Evolutionary conservation across 768 basidiomycete species (phyloP).

Genomic region (Podaxis mareebaensis): DNA sequence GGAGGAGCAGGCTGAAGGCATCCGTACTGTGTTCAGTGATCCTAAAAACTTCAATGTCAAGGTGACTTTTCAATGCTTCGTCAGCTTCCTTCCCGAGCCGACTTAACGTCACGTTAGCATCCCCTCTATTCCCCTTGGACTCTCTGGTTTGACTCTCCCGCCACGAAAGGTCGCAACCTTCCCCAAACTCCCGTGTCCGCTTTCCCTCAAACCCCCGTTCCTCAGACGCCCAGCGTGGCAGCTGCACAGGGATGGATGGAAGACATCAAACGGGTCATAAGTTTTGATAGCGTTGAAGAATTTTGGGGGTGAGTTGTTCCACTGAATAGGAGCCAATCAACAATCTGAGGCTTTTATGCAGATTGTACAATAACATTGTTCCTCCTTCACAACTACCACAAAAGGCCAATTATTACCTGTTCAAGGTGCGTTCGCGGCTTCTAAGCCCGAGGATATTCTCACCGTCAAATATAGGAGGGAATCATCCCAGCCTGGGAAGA

Average conservation of each 20-base stretch:
- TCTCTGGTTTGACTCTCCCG: slow-evolving; percentile 96
- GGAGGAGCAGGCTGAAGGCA: slow-evolving; percentile 78
- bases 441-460: background rate
- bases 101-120: slow-evolving; percentile 52
- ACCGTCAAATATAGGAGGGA: slow-evolving; percentile 59
- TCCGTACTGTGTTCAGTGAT: slow-evolving; percentile 93
- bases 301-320: slow-evolving; percentile 87
- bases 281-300: slow-evolving; percentile 96
- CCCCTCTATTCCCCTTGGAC: slow-evolving; percentile 95
- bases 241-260: slow-evolving; percentile 97
- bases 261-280: slow-evolving; percentile 95
- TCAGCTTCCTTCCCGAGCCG: background rate
- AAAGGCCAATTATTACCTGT: slow-evolving; percentile 99
- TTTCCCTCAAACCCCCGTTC: slow-evolving; percentile 73
- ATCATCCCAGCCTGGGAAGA: slow-evolving; percentile 99
- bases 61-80: slow-evolving; percentile 40
- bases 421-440: slow-evolving; percentile 75
- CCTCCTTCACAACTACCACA: slow-evolving; percentile 90
- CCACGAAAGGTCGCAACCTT: slow-evolving; percentile 86
- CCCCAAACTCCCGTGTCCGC: slow-evolving; percentile 82
- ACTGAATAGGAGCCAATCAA: slow-evolving; percentile 18
- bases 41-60: slow-evolving; percentile 96
- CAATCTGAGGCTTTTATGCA: slow-evolving; percentile 31
- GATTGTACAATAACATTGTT: slow-evolving; percentile 95
- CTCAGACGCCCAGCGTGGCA: slow-evolving; percentile 69